Evolutionary conservation across 768 basidiomycete species (phyloP).

Genomic region (Ramaria sp.): DNA sequence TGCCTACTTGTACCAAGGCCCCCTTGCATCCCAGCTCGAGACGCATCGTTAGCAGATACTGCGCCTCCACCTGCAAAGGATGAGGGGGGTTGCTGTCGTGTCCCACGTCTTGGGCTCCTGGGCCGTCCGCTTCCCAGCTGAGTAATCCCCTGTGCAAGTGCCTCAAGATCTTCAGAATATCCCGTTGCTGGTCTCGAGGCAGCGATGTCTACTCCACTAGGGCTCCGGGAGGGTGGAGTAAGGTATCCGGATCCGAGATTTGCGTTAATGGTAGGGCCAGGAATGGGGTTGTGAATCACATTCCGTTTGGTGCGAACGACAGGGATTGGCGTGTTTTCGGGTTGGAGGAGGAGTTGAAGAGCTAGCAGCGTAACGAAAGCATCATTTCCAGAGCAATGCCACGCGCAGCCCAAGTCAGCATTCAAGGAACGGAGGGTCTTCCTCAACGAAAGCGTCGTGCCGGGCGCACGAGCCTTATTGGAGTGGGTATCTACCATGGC

Average conservation of each 20-base stretch:
- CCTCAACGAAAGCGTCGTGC: constrained; percentile 51
- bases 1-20: neutral
- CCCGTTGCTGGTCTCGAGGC: neutral
- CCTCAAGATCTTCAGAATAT: neutral
- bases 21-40: neutral
- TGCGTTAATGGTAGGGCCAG: neutral
- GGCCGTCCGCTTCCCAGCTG: neutral
- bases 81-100: neutral
- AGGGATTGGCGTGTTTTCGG: constrained; percentile 30
- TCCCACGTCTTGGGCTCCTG: neutral
- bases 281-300: neutral
- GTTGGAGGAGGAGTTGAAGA: constrained; percentile 60
- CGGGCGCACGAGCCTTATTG: constrained; percentile 38
- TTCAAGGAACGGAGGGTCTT: constrained; percentile 53
- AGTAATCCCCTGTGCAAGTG: neutral
- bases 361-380: constrained; percentile 59
- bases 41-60: neutral
- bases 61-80: neutral
- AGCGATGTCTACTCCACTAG: neutral
- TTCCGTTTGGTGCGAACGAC: constrained; percentile 6
- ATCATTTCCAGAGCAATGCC: constrained; percentile 76
- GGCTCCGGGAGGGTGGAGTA: neutral
- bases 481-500: constrained; percentile 52
- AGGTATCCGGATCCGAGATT: neutral
- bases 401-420: constrained; percentile 27